These are phyloP conservation scores for Aspergillus melleus DNA, from an alignment of 2,329 filamentous ascomycete genomes.

Conservation along the genomic window DNA sequence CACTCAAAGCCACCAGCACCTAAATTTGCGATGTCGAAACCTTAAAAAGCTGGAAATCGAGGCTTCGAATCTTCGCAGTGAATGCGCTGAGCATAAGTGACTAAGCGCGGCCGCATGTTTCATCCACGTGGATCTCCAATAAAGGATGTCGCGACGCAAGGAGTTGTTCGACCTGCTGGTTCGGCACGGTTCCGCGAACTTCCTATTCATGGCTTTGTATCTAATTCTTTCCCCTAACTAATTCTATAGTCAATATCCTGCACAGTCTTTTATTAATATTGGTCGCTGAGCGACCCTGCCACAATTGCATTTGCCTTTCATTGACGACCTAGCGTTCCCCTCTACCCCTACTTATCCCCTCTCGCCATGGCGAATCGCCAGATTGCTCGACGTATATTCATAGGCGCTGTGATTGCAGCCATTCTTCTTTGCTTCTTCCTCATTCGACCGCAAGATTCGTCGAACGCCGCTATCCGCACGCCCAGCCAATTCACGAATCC, in stretches of 20 bases:
- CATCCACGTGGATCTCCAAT: constrained; percentile 7
- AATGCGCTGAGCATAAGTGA: neutral
- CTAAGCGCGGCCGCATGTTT: neutral
- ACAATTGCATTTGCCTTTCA: neutral
- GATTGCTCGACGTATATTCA: constrained; percentile 35
- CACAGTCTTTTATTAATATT: neutral
- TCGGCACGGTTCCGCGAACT: neutral
- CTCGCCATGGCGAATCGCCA: constrained; percentile 37
- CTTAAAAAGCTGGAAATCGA: neutral
- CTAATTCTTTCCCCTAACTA: neutral
- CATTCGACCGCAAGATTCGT: constrained; percentile 37
- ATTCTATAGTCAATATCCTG: neutral
- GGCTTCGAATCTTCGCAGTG: neutral
- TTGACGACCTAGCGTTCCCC: neutral
- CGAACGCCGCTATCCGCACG: constrained; percentile 40
- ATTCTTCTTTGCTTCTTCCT: constrained; percentile 41
- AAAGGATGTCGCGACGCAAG: constrained; percentile 4
- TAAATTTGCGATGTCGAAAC: too few relatives aligned
- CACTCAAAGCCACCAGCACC: too few relatives aligned
- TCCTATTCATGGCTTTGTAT: neutral
- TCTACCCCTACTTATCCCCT: neutral
- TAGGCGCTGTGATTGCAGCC: constrained; percentile 32
- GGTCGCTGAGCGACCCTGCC: neutral
- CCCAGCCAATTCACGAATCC: constrained; percentile 41
- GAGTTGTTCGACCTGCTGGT: neutral